A percentile compares a stretch with the other conserved stretches of the same genome.
Evolutionary conservation across 495 filamentous ascomycete genomes (phyloP).

Genomic region (Podospora conica): DNA sequence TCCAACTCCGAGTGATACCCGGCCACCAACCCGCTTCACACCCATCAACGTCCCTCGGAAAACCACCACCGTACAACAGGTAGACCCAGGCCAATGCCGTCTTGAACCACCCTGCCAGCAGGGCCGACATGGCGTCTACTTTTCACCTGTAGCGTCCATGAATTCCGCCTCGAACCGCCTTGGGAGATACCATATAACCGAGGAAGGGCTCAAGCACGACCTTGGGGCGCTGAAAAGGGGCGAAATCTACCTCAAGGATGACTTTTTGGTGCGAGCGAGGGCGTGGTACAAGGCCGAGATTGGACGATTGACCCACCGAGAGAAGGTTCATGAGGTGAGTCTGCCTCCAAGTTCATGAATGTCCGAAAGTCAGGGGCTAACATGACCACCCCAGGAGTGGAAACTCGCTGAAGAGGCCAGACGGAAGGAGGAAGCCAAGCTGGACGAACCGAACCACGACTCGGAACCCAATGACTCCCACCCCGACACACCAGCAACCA

Average conservation of each 20-base stretch:
- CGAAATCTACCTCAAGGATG: constrained; percentile 13
- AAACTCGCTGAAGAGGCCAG: background rate
- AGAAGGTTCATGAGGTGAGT: constrained; percentile 8
- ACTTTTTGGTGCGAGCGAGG: constrained; percentile 22
- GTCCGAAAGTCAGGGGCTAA: background rate
- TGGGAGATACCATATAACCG: constrained; percentile 17
- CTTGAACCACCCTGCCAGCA: constrained; percentile 12
- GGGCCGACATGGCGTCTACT: constrained; percentile 10
- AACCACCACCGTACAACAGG: background rate
- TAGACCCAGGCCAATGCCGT: constrained; percentile 4
- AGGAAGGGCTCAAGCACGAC: constrained; percentile 19
- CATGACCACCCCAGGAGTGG: background rate
- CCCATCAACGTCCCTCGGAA: background rate
- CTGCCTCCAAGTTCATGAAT: background rate
- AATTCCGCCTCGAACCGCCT: background rate
- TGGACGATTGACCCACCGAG: constrained; percentile 15
- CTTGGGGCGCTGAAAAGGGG: constrained; percentile 17
- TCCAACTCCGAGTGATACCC: background rate
- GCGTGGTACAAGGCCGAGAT: constrained; percentile 32
- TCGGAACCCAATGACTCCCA: too few species aligned
- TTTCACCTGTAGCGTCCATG: background rate
- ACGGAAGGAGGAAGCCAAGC: background rate
- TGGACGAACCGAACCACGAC: background rate
- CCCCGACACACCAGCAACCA: background rate
- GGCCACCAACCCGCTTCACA: background rate